phyloP scores from a whole-genome alignment of 2,329 filamentous ascomycete genomes.

The Balansia obtecta region DNA sequence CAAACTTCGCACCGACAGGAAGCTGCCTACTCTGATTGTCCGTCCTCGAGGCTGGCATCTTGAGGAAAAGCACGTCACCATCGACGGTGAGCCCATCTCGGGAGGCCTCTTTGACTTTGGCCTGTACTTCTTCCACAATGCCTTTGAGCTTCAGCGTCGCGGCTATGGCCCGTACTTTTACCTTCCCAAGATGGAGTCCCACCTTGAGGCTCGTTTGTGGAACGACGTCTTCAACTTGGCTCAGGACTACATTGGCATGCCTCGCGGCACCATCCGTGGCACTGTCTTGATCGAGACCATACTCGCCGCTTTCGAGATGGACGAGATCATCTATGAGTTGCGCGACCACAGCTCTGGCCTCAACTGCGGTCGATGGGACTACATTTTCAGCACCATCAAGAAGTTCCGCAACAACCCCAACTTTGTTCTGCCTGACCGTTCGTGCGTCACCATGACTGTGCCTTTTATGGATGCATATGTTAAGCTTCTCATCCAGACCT shows the following conservation, averaged over 20 bases:
- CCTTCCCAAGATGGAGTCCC: slow-evolving; percentile 94
- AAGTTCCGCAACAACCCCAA: slow-evolving; percentile 92
- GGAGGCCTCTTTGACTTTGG: slow-evolving; percentile 93
- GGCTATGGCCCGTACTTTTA: slow-evolving; percentile 95
- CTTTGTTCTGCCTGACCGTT: slow-evolving; percentile 88
- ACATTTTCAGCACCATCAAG: slow-evolving; percentile 99
- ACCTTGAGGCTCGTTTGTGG: slow-evolving; percentile 94
- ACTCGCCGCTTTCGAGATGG: slow-evolving; percentile 97
- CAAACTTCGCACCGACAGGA: slow-evolving; percentile 86
- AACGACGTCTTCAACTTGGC: slow-evolving; percentile 95
- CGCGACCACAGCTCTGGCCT: slow-evolving; percentile 91
- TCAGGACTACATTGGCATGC: slow-evolving; percentile 86
- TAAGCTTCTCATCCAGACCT: slow-evolving; percentile 95
- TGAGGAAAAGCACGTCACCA: slow-evolving; percentile 94
- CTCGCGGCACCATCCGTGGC: slow-evolving; percentile 80
- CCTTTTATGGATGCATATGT: slow-evolving; percentile 97
- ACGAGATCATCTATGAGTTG: slow-evolving; percentile 99
- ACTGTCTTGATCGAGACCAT: slow-evolving; percentile 98
- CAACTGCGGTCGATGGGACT: slow-evolving; percentile 98
- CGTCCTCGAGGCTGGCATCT: slow-evolving; percentile 95
- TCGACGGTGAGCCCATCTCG: slow-evolving; percentile 90
- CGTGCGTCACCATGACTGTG: slow-evolving; percentile 88
- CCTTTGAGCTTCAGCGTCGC: slow-evolving; percentile 69
- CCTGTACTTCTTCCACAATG: slow-evolving; percentile 98
- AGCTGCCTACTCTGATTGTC: slow-evolving; percentile 78